Evolutionary conservation across 2,329 filamentous ascomycete species (phyloP).

Genomic region (Clonostachys solani): DNA sequence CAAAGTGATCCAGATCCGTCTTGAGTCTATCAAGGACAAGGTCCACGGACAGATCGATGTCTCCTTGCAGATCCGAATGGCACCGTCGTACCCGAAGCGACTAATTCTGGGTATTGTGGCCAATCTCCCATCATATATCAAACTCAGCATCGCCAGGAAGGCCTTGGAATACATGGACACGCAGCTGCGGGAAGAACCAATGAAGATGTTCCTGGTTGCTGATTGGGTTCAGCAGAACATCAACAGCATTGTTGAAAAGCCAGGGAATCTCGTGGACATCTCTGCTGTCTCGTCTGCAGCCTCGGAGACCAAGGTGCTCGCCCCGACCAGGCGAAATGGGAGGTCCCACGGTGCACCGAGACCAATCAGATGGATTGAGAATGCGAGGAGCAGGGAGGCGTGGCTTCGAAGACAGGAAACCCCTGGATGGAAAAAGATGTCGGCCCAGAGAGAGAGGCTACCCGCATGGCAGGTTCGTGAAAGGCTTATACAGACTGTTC

Average conservation of each 20-base stretch:
- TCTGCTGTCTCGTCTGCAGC: slow-evolving; percentile 70
- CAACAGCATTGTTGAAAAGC: slow-evolving; percentile 75
- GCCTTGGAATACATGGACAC: slow-evolving; percentile 67
- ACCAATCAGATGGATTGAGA: slow-evolving; percentile 60
- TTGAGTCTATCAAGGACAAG: slow-evolving; percentile 51
- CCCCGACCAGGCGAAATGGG: slow-evolving; percentile 9
- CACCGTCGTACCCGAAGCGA: slow-evolving; percentile 68
- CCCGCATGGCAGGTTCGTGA: slow-evolving; percentile 86
- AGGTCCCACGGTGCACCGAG: slow-evolving; percentile 42
- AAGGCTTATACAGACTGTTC: slow-evolving; percentile 71
- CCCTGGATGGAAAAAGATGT: slow-evolving; percentile 69
- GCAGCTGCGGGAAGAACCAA: slow-evolving; percentile 75
- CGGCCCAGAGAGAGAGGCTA: slow-evolving; percentile 65
- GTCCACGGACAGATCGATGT: slow-evolving; percentile 44
- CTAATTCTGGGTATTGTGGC: slow-evolving; percentile 67
- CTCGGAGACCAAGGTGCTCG: slow-evolving; percentile 42
- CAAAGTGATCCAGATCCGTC: slow-evolving; percentile 65
- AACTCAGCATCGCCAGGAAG: slow-evolving; percentile 79
- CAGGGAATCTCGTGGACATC: slow-evolving; percentile 80
- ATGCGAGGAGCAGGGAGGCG: slow-evolving; percentile 55
- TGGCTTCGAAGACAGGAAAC: slow-evolving; percentile 68
- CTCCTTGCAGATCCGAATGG: slow-evolving; percentile 63
- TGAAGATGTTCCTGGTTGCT: slow-evolving; percentile 81
- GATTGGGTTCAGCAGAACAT: slow-evolving; percentile 91
- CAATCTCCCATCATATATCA: slow-evolving; percentile 85